A percentile compares a stretch with the other conserved stretches of the same genome.
Conservation (phyloP, 2,329 filamentous ascomycete genomes). For the Onygenales sp. region DNA sequence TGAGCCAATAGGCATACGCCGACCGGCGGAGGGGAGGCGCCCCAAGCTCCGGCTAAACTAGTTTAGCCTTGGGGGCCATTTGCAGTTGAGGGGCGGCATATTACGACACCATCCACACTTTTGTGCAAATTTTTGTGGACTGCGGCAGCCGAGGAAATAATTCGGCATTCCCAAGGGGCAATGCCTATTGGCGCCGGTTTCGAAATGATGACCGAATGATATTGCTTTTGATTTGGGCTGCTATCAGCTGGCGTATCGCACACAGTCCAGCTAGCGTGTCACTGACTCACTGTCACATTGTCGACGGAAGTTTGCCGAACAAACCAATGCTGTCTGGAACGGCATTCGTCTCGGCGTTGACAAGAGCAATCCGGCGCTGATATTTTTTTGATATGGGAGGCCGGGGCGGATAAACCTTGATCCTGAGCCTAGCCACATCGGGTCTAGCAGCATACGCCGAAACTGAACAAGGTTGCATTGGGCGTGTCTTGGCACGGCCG, state of each 20-base stretch:
- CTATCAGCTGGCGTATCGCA: too few relatives aligned
- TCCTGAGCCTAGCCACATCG: neutral
- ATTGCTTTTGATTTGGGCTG: neutral
- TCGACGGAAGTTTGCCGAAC: too few relatives aligned
- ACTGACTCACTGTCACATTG: too few relatives aligned
- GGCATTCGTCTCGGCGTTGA: too few relatives aligned
- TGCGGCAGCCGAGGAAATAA: neutral
- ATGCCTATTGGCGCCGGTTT: neutral
- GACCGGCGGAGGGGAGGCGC: too few relatives aligned
- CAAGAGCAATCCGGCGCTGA: too few relatives aligned
- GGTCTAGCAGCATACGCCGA: neutral
- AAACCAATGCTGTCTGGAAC: too few relatives aligned
- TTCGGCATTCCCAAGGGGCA: neutral
- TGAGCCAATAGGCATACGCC: too few relatives aligned
- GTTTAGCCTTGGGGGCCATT: neutral
- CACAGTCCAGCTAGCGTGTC: too few relatives aligned
- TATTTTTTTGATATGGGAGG: too few relatives aligned
- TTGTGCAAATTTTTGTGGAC: neutral
- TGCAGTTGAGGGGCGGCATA: neutral
- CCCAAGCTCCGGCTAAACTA: too few relatives aligned
- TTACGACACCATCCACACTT: neutral
- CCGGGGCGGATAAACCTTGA: too few relatives aligned
- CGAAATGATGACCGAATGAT: neutral
- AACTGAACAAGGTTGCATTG: neutral
- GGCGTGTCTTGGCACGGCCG: neutral